Evolutionary conservation across 2,329 filamentous ascomycete genomes (phyloP), one percentile per base, ranked within the genome.

Genomic region (Pseudogymnoascus sp.): DNA sequence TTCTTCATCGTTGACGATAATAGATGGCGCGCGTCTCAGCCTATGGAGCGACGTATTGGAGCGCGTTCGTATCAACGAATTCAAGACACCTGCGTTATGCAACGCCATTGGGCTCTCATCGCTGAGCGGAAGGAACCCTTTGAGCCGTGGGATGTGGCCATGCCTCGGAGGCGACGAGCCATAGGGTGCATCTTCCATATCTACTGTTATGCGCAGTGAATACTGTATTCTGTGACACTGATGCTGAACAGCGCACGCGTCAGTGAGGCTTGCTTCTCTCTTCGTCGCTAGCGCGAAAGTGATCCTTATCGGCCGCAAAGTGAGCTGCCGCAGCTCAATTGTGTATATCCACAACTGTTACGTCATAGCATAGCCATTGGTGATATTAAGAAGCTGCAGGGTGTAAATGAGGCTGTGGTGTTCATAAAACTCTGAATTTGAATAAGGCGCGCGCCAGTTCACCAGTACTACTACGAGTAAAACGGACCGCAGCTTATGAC

Each of bases 31-130:
- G 9, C 38, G 25, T 33, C 61, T 63, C 14, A 66, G 40, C 1
- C 35, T 64, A 5, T 63, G 60, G 16, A 72, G 60, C 23, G 71
- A 71, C 11, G 67, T 61, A 49, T 64, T 68, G 6, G 71, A 72
- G n/a, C 68, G 68, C 5, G 67, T 68, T 31, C 64, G 69, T 25
- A 74, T 73, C 5, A 74, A 66, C 21, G 43, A 67, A 6, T 63
- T 68, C 8, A 74, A 62, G 14, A 65, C 63, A 7, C 72, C 72
- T 37, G 68, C 61, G 14, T 72, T 71, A 58, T 73, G 72, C 18
- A 69, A 70, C 9, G 65, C 65, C 69, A 73, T 69, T 28, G 70
- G 70, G 49, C 63, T 71, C 43, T 73, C 72, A 11, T 45, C 61
- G 35, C 43, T 67, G 35, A 72, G 66, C 7, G 68, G 65, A 1